These are phyloP conservation scores for Myotisia sp. DNA, from an alignment of 2,329 filamentous ascomycete species.

Conservation along the genomic window DNA sequence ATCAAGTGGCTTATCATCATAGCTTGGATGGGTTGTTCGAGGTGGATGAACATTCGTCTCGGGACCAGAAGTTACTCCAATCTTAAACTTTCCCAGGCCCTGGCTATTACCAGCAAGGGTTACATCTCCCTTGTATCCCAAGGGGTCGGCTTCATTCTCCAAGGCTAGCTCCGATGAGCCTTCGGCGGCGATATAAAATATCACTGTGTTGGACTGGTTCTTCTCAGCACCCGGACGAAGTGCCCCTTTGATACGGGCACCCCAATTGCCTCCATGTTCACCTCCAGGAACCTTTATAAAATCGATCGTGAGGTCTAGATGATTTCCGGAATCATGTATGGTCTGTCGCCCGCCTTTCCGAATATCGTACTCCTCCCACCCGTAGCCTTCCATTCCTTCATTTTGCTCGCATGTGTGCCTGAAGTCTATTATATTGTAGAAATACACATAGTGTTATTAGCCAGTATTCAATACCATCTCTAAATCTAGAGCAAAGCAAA, in stretches of 20 bases:
- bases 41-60: slow-evolving; percentile 45
- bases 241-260: slow-evolving; percentile 67
- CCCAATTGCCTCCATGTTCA: slow-evolving; percentile 79
- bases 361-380: slow-evolving; percentile 94
- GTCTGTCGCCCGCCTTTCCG: slow-evolving; percentile 74
- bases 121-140: slow-evolving; percentile 48
- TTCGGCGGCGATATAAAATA: slow-evolving; percentile 74
- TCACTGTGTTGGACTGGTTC: slow-evolving; percentile 58
- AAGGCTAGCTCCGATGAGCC: slow-evolving; percentile 55
- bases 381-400: slow-evolving; percentile 86
- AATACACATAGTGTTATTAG: neutral
- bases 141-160: slow-evolving; percentile 36
- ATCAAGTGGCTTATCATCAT: slow-evolving; percentile 55
- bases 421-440: slow-evolving; percentile 45
- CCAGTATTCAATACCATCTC: neutral
- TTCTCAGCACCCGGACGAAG: slow-evolving; percentile 54
- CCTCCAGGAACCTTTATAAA: slow-evolving; percentile 90
- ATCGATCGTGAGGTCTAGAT: slow-evolving; percentile 77
- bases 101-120: slow-evolving; percentile 54
- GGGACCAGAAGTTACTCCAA: slow-evolving; percentile 60
- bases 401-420: slow-evolving; percentile 93
- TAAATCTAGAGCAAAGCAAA: neutral
- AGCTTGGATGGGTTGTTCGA: slow-evolving; percentile 45
- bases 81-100: slow-evolving; percentile 63
- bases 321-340: slow-evolving; percentile 79